Conservation (phyloP, 352 stramenopile genomes). For the Aphanomyces euteiches region DNA sequence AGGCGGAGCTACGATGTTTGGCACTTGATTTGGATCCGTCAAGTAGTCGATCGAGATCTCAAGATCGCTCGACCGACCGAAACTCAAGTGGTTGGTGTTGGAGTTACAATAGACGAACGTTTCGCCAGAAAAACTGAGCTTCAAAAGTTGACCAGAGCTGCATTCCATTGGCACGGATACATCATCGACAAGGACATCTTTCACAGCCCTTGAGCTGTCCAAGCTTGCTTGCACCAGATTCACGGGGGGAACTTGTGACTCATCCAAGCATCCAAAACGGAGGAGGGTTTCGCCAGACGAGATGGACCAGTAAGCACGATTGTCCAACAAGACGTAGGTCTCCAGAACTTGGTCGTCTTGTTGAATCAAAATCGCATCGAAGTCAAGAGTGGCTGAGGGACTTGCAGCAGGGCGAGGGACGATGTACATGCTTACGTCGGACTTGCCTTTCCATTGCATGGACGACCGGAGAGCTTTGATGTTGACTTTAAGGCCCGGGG, state of each 20-base stretch:
- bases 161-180: slow-evolving; percentile 21
- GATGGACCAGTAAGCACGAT: slow-evolving; percentile 36
- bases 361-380: slow-evolving; percentile 42
- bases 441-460: slow-evolving; percentile 49
- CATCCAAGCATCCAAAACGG: slow-evolving; percentile 35
- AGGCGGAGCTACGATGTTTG: slow-evolving; percentile 38
- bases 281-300: slow-evolving; percentile 32
- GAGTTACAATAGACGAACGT: slow-evolving; percentile 44
- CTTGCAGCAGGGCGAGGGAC: slow-evolving; percentile 38
- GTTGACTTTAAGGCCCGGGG: slow-evolving; percentile 39
- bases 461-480: slow-evolving; percentile 52
- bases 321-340: slow-evolving; percentile 43
- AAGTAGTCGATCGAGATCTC: not conserved
- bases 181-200: not conserved
- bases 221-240: slow-evolving; percentile 19
- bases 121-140: slow-evolving; percentile 41
- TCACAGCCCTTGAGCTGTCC: not conserved
- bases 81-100: not conserved
- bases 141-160: slow-evolving; percentile 37
- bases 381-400: slow-evolving; percentile 36
- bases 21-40: slow-evolving; percentile 28
- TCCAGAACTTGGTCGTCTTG: slow-evolving; percentile 38
- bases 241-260: slow-evolving; percentile 33
- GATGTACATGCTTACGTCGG: slow-evolving; percentile 42
- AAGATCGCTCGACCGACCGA: not conserved